These are phyloP conservation scores for Leccinum subtestaceum DNA, from an alignment of 768 basidiomycete genomes.

Conservation along the genomic window DNA sequence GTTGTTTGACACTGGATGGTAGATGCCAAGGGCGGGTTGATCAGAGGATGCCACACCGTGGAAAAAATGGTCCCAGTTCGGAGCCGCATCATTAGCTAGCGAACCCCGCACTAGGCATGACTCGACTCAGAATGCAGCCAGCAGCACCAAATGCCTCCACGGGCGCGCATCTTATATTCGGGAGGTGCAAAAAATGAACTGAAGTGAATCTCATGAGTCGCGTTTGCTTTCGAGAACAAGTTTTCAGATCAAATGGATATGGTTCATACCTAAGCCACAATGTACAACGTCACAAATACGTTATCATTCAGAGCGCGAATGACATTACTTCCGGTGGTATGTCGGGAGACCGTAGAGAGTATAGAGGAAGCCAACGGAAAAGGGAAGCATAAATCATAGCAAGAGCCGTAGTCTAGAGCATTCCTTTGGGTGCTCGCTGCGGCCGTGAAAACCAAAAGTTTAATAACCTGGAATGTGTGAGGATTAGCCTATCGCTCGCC, in stretches of 20 bases:
- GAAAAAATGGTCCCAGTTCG: background rate
- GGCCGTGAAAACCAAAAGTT: background rate
- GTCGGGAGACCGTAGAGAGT: background rate
- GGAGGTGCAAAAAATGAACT: background rate
- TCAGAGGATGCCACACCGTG: background rate
- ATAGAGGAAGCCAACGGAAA: background rate
- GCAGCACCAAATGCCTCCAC: background rate
- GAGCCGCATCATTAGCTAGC: background rate
- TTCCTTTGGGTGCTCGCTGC: background rate
- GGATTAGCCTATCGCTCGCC: background rate
- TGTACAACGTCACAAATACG: background rate
- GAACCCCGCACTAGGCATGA: no score
- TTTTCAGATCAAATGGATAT: background rate
- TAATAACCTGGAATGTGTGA: background rate
- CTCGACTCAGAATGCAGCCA: no score
- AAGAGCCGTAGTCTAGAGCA: background rate
- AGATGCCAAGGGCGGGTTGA: conserved; percentile 3
- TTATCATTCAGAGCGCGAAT: background rate
- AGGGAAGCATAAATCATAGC: background rate
- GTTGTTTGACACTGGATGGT: conserved; percentile 1
- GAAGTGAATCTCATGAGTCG: background rate
- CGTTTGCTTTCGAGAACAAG: background rate
- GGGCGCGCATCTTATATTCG: background rate
- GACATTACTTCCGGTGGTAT: background rate
- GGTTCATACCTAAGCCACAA: conserved; percentile 10